A percentile compares a stretch with the other conserved stretches of the same genome.
Conservation (phyloP, 2,329 filamentous ascomycete species). For the Myotisia sp. region DNA sequence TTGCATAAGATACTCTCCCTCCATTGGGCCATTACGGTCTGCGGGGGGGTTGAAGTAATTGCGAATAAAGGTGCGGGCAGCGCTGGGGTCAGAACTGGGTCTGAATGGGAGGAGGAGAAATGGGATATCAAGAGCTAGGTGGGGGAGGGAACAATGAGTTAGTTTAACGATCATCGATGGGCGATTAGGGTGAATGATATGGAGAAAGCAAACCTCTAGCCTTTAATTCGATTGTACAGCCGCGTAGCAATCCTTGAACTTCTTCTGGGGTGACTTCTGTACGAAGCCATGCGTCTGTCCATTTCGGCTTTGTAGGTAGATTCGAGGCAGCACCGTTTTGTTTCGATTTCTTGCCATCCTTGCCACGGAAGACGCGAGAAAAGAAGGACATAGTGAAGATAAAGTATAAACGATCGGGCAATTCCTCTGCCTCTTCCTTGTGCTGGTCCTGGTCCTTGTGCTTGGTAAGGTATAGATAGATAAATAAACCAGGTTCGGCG, state of each 20-base stretch:
- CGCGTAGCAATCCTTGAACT: conserved; percentile 70
- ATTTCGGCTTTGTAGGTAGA: conserved; percentile 55
- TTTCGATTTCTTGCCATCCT: conserved; percentile 54
- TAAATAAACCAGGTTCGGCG: no score
- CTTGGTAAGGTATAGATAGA: no score
- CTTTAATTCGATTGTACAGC: conserved; percentile 84
- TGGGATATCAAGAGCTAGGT: conserved; percentile 66
- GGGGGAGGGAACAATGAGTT: conserved; percentile 11
- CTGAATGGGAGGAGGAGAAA: conserved; percentile 91
- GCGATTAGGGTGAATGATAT: no score
- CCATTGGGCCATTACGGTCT: conserved; percentile 42
- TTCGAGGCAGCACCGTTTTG: conserved; percentile 38
- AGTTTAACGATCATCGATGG: no score
- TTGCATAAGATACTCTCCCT: conserved; percentile 59
- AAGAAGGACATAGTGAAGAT: conserved; percentile 42
- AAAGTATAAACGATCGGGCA: no score
- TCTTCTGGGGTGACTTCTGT: conserved; percentile 76
- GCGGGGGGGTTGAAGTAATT: conserved; percentile 69
- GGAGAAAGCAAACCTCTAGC: conserved; percentile 60
- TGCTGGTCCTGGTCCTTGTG: no score
- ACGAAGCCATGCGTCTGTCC: conserved; percentile 78
- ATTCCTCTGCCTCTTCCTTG: no score
- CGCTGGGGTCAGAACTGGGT: conserved; percentile 80
- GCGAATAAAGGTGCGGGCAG: conserved; percentile 79
- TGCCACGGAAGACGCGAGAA: conserved; percentile 55